Evolutionary conservation across 2,329 filamentous ascomycete genomes (phyloP).

Genomic region (Fusarium papillatum): DNA sequence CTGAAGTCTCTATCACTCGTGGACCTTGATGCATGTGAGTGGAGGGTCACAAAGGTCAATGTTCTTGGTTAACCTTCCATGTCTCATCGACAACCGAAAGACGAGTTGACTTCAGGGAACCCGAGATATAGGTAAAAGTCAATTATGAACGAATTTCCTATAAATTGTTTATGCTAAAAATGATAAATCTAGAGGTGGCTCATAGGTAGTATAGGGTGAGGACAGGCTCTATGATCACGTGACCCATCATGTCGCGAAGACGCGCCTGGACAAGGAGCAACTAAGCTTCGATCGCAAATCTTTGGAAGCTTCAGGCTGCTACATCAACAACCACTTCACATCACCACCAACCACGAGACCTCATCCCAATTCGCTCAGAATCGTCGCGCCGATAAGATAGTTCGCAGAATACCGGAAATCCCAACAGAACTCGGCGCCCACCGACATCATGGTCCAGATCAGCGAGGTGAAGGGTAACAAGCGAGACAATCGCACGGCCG

Average conservation of each 20-base stretch:
- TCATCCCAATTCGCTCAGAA: slow-evolving; percentile 14
- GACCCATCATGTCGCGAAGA: slow-evolving; percentile 39
- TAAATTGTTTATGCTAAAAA: not conserved
- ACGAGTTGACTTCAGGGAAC: not conserved
- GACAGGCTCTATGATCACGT: slow-evolving; percentile 37
- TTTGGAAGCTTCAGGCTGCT: slow-evolving; percentile 45
- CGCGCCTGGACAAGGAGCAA: slow-evolving; percentile 43
- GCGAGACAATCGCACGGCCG: slow-evolving; percentile 95
- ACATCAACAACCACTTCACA: slow-evolving; percentile 31
- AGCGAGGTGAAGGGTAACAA: slow-evolving; percentile 95
- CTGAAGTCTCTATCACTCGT: not conserved
- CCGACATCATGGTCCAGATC: slow-evolving; percentile 82
- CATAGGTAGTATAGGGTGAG: slow-evolving; percentile 22
- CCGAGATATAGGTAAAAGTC: not conserved
- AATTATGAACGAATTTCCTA: not conserved
- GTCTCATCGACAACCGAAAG: not conserved
- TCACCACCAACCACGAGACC: slow-evolving; percentile 17
- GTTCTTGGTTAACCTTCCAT: not conserved
- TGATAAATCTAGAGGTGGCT: not conserved
- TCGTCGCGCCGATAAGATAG: slow-evolving; percentile 3
- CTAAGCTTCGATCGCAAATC: slow-evolving; percentile 51
- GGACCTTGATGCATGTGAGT: not conserved
- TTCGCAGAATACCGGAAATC: slow-evolving; percentile 7
- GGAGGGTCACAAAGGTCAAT: not conserved
- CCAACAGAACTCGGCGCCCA: slow-evolving; percentile 39